Conservation (phyloP, 192 early-diverging fungal genomes). For the Rhizophagus clarus region DNA sequence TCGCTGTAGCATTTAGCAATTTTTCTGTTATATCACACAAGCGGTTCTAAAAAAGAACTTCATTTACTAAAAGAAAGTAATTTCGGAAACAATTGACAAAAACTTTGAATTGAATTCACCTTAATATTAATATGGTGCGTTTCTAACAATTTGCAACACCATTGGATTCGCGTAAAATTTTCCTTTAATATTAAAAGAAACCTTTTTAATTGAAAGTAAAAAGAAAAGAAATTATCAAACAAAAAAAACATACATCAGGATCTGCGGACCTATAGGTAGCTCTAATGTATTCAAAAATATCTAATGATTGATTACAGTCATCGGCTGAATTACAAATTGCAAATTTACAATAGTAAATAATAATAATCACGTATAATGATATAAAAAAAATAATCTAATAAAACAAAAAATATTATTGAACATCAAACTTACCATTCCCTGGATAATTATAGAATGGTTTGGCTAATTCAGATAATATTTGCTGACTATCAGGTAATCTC, state of each 20-base stretch:
- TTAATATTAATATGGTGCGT: slow-evolving; percentile 32
- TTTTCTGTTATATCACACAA: slow-evolving; percentile 33
- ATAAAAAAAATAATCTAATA: no score
- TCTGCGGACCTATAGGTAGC: slow-evolving; percentile 29
- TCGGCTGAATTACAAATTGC: slow-evolving; percentile 18
- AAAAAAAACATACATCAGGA: slow-evolving; percentile 23
- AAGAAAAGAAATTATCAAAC: background rate
- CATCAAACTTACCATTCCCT: slow-evolving; percentile 30
- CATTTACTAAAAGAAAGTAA: background rate
- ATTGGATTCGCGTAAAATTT: slow-evolving; percentile 38
- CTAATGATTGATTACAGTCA: slow-evolving; percentile 41
- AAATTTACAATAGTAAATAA: background rate
- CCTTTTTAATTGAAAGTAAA: background rate
- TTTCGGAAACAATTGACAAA: background rate
- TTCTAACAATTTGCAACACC: slow-evolving; percentile 37
- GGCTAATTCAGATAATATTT: slow-evolving; percentile 32
- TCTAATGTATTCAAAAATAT: slow-evolving; percentile 45
- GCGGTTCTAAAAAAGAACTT: slow-evolving; percentile 27
- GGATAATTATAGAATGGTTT: slow-evolving; percentile 35
- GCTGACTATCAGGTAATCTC: slow-evolving; percentile 2
- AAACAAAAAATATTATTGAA: background rate
- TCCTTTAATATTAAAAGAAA: slow-evolving; percentile 31
- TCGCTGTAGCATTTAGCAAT: slow-evolving; percentile 18
- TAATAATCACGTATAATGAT: no score
- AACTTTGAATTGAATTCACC: slow-evolving; percentile 20